Conservation (phyloP, 2,329 filamentous ascomycete species). For the Cladosporium austrohemisphaericum region DNA sequence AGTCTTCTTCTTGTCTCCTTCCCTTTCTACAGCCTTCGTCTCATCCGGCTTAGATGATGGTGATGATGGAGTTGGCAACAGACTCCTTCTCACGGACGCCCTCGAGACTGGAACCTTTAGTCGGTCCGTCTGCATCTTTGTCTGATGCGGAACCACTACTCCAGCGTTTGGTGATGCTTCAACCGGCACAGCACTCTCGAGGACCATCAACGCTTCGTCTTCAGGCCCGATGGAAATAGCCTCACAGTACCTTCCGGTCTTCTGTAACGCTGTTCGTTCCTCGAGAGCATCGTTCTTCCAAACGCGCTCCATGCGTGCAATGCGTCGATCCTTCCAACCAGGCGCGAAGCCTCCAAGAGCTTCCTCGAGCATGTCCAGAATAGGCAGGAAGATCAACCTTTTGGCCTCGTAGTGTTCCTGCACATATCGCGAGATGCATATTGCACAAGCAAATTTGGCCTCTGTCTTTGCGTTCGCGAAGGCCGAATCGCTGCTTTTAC, state of each 20-base stretch:
- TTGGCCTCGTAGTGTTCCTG: conserved; percentile 18
- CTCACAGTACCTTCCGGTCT: conserved; percentile 17
- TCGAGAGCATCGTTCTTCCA: conserved; percentile 20
- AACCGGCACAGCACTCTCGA: not conserved
- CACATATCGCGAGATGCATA: conserved; percentile 18
- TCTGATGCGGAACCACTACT: too few relatives aligned
- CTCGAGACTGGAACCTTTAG: not conserved
- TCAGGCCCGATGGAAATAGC: conserved; percentile 16
- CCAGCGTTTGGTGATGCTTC: not conserved
- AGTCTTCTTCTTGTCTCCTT: not conserved
- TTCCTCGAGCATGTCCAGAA: conserved; percentile 3
- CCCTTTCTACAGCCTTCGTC: conserved; percentile 9
- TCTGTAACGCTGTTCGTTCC: conserved; percentile 16
- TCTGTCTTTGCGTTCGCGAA: conserved; percentile 16
- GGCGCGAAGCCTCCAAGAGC: conserved; percentile 16
- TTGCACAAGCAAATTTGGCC: conserved; percentile 19
- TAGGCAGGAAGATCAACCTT: conserved; percentile 14
- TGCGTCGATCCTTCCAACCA: conserved; percentile 14
- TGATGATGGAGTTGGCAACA: conserved; percentile 7
- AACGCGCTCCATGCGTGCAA: conserved; percentile 5
- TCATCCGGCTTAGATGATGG: not conserved
- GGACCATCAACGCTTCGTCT: not conserved
- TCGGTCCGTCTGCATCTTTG: not conserved
- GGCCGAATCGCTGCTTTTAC: conserved; percentile 5
- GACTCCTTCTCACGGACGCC: not conserved